These are phyloP conservation scores for Penicillium waksmanii DNA, from an alignment of 495 filamentous ascomycete species.

Conservation along the genomic window DNA sequence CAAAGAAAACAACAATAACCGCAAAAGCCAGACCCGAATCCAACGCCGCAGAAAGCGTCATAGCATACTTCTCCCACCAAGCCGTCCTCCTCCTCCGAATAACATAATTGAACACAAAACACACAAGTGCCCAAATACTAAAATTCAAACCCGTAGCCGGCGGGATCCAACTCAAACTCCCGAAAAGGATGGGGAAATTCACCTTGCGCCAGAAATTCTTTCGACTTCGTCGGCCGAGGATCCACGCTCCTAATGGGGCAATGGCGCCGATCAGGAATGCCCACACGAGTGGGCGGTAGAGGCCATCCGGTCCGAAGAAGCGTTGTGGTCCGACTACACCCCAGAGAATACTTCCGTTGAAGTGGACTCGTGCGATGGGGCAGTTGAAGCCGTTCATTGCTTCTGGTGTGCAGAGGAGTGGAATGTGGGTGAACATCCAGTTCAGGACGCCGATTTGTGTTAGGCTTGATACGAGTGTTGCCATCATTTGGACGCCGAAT, in stretches of 20 bases:
- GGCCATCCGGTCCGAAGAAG: slow-evolving; percentile 70
- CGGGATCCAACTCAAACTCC: slow-evolving; percentile 69
- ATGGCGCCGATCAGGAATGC: slow-evolving; percentile 76
- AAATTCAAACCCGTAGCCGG: slow-evolving; percentile 58
- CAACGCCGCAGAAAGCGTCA: slow-evolving; percentile 80
- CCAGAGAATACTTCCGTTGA: slow-evolving; percentile 89
- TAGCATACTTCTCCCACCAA: slow-evolving; percentile 91
- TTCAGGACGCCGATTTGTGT: slow-evolving; percentile 83
- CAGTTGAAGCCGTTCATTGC: slow-evolving; percentile 87
- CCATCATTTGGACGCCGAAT: slow-evolving; percentile 79
- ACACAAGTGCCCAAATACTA: slow-evolving; percentile 59
- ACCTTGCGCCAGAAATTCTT: slow-evolving; percentile 41
- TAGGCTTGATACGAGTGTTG: slow-evolving; percentile 75
- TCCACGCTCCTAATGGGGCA: slow-evolving; percentile 69
- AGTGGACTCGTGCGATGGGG: slow-evolving; percentile 85
- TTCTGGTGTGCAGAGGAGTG: slow-evolving; percentile 72
- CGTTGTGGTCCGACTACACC: slow-evolving; percentile 78
- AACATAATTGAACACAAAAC: slow-evolving; percentile 78
- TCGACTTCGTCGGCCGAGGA: slow-evolving; percentile 58
- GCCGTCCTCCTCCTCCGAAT: slow-evolving; percentile 64
- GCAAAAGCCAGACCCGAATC: slow-evolving; percentile 81
- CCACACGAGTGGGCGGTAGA: slow-evolving; percentile 64
- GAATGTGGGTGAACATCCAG: slow-evolving; percentile 85
- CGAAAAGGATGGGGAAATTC: slow-evolving; percentile 49
- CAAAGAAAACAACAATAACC: slow-evolving; percentile 82